Base-by-base conservation (phyloP, 441 rosid genomes). In the Manihot esculenta region DNA sequence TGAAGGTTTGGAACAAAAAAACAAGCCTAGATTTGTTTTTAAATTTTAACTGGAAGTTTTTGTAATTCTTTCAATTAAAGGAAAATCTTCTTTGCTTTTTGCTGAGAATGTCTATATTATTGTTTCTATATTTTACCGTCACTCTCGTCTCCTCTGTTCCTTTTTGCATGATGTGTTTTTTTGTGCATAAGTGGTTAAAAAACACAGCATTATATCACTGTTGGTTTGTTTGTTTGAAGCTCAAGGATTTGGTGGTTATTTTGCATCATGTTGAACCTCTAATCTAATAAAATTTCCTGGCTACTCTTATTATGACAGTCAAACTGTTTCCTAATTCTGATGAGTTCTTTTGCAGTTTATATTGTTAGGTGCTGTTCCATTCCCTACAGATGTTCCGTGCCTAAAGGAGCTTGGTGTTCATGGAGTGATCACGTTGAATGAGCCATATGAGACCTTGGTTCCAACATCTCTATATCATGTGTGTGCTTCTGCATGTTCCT, bases 401-500 rank as follows among this genome's bases (percentile, higher is more conserved):
- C 88, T 95, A n/a, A 92, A 91, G 78, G 92, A 85, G 74, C 83
- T 77, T 7, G 99, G 99, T 72, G 99, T 95, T 35, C 62, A 80
- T 44, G 98, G 97, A 67, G 99, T 95, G 72, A 74, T 95, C 73
- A 95, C 98, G 17, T 80, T 95, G 56, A 95, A 89, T 72, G 99
- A 95, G 75, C 85, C 95, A 1, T 95, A 92, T 75, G 99, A 95
- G 78, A 95, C 99, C 66, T 82, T 95, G 94, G 98, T 95, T 74
- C 88, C 98, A 33, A 83, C 97, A 24, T 79, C 94, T 74, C 88
- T 95, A 15, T 95, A 93, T 85, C 80, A 85, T 45, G 99, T 93
- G 71, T 75, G 87, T 79, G 15, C 64, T 48, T 35, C 60, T 41
- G 17, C 57, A 18, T 51, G 21, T 55, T 54, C 30, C 24, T 12